phyloP scores from a whole-genome alignment of 345 rosid genomes.

The Camelina sativa region DNA sequence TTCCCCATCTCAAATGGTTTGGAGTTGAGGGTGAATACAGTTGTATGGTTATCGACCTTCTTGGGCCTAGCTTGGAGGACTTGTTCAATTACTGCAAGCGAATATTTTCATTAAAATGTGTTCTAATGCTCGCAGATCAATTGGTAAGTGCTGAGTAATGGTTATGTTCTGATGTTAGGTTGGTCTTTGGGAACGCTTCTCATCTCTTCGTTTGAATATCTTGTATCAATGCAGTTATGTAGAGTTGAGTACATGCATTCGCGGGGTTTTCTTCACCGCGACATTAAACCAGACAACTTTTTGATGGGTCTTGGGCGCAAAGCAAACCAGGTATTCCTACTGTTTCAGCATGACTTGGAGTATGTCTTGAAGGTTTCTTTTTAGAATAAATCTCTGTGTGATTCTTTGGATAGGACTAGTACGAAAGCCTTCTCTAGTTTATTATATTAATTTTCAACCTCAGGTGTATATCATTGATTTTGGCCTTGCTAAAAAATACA shows the following conservation, averaged over 20 bases:
- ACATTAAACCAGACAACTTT: conserved; percentile 97
- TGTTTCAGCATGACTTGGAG: conserved; percentile 5
- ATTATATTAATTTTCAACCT: neutral
- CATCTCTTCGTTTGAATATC: conserved; percentile 7
- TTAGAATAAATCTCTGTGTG: neutral
- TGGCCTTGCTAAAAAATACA: conserved; percentile 50
- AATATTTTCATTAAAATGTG: conserved; percentile 80
- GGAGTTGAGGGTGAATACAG: conserved; percentile 88
- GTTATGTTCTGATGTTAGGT: conserved; percentile 2
- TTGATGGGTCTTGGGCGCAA: conserved; percentile 94
- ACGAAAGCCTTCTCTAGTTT: conserved; percentile 9
- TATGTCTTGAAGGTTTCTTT: conserved; percentile 1
- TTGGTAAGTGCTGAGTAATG: conserved; percentile 60
- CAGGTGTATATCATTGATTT: conserved; percentile 51
- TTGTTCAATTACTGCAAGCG: conserved; percentile 86
- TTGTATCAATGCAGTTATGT: conserved; percentile 56
- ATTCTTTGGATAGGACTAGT: conserved; percentile 18
- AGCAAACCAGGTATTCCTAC: conserved; percentile 80
- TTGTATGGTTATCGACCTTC: conserved; percentile 92
- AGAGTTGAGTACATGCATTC: conserved; percentile 97
- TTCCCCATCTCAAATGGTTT: conserved; percentile 93
- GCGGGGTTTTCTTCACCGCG: conserved; percentile 95
- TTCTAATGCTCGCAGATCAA: conserved; percentile 91
- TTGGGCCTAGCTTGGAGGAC: conserved; percentile 94
- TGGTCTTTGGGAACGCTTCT: conserved; percentile 16